Evolutionary conservation across 1,139 yeast genomes (phyloP).

Genomic region (Casaregolazyma suthepensis): DNA sequence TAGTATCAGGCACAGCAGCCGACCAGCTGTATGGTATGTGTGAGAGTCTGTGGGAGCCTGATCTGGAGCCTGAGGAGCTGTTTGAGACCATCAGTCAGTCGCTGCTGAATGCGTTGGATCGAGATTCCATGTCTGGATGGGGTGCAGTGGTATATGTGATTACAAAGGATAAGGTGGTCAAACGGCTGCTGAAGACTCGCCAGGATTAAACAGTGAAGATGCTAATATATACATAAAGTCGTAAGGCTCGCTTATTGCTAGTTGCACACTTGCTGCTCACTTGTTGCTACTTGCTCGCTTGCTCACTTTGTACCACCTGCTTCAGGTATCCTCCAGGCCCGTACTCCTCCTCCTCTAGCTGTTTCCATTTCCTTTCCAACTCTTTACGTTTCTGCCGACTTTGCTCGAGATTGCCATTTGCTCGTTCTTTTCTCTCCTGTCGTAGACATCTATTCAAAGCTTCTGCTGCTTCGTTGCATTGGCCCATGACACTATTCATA

Average conservation of each 20-base stretch:
- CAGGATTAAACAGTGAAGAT: conserved; percentile 85
- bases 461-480: conserved; percentile 79
- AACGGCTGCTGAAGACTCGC: conserved; percentile 84
- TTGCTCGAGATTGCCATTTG: conserved; percentile 53
- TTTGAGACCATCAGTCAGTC: conserved; percentile 97
- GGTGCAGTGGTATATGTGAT: conserved; percentile 94
- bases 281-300: not conserved
- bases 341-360: conserved; percentile 67
- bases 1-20: conserved; percentile 94
- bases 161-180: conserved; percentile 86
- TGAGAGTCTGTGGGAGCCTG: conserved; percentile 92
- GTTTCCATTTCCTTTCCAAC: conserved; percentile 51
- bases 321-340: conserved; percentile 72
- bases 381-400: conserved; percentile 53
- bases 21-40: conserved; percentile 99
- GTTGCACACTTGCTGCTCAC: not conserved
- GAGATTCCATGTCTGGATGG: conserved; percentile 98
- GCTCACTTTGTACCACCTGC: conserved; percentile 43
- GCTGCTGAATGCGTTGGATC: conserved; percentile 86
- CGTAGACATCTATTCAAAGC: conserved; percentile 75
- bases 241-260: not conserved
- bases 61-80: conserved; percentile 88
- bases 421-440: conserved; percentile 63
- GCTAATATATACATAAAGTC: conserved; percentile 3
- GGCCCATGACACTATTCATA: conserved; percentile 69